Evolutionary conservation across 257 asterid genomes (phyloP).

Genomic region (Nicotiana tomentosiformis): DNA sequence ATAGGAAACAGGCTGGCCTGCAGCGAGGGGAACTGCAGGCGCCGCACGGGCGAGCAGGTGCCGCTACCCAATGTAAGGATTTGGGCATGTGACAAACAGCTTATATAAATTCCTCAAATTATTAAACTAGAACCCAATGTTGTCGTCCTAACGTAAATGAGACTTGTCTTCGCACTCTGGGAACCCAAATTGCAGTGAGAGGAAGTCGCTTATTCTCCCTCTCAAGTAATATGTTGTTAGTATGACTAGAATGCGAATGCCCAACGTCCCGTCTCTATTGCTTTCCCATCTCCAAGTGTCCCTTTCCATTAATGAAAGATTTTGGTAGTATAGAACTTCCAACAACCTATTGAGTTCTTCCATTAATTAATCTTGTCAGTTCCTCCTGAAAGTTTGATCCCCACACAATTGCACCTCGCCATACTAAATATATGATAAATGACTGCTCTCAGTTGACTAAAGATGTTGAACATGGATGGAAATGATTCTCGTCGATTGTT

Average conservation of each 20-base stretch:
- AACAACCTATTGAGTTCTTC: not conserved
- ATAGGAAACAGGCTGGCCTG: too few species aligned
- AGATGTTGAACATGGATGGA: not conserved
- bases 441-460: not conserved
- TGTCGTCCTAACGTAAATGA: not conserved
- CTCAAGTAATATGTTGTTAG: not conserved
- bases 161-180: not conserved
- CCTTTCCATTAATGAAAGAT: not conserved
- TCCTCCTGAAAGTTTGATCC: not conserved
- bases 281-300: not conserved
- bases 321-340: not conserved
- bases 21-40: too few species aligned
- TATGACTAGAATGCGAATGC: not conserved
- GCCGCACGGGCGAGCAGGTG: too few species aligned
- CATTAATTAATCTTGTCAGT: not conserved
- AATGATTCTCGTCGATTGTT: not conserved
- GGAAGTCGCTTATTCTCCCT: not conserved
- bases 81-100: too few species aligned
- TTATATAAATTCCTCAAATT: not conserved
- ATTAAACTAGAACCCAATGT: not conserved
- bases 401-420: not conserved
- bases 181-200: not conserved
- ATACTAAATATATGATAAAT: not conserved
- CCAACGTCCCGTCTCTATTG: not conserved
- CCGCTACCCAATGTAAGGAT: too few species aligned